A percentile compares a stretch with the other conserved stretches of the same genome.
phyloP scores from a whole-genome alignment of 164 flowering plant genomes.

The Nelumbo lutea region DNA sequence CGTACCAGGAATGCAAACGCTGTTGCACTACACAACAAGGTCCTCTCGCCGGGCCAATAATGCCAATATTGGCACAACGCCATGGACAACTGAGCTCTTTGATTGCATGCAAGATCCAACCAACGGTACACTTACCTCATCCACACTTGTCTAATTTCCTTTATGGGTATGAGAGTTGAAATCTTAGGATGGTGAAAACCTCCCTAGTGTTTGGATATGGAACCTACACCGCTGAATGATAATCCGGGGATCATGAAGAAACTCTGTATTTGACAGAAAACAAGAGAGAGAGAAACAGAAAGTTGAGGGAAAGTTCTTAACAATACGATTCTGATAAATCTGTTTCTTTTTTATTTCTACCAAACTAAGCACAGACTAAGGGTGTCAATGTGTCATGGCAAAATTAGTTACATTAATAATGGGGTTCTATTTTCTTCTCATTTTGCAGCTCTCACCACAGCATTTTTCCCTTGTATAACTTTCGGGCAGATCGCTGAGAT shows the following conservation, averaged over 20 bases:
- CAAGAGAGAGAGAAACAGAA: no score
- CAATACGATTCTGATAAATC: no score
- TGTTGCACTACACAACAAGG: neutral
- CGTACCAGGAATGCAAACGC: neutral
- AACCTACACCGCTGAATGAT: no score
- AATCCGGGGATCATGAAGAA: no score
- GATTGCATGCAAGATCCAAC: constrained; percentile 12
- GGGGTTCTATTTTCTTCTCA: neutral
- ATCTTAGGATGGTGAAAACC: neutral
- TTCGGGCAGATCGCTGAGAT: constrained; percentile 14
- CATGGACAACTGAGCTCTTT: constrained; percentile 10
- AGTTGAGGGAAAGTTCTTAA: no score
- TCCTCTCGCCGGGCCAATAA: neutral
- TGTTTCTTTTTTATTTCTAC: no score
- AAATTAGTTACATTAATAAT: no score
- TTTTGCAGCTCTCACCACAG: constrained; percentile 10
- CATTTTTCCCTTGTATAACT: constrained; percentile 4
- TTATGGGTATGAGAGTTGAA: neutral
- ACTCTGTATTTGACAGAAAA: no score
- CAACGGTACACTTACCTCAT: neutral
- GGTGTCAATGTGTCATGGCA: no score
- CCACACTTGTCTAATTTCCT: no score
- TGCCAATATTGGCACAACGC: neutral
- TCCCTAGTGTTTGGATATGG: no score
- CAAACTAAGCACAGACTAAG: no score